phyloP scores from a whole-genome alignment of 169 alveolate genomes.

The Theileria equi region DNA sequence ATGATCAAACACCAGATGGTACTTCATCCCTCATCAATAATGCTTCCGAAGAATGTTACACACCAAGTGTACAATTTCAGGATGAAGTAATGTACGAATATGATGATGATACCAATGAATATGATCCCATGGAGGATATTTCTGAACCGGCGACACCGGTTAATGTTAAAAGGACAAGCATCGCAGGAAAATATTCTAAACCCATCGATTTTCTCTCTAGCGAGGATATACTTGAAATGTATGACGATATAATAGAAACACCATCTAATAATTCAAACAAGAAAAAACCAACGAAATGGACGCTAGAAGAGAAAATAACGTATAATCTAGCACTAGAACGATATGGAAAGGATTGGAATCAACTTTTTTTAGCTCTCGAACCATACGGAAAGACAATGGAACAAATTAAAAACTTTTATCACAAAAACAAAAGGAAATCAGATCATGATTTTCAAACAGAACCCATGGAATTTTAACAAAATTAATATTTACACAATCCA shows the following conservation, averaged over 20 bases:
- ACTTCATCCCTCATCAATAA: background rate
- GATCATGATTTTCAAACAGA: constrained; percentile 5
- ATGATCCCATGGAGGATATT: background rate
- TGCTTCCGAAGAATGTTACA: background rate
- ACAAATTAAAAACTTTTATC: constrained; percentile 62
- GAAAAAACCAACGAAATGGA: constrained; percentile 59
- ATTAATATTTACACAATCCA: background rate
- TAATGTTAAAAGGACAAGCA: background rate
- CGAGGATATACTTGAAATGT: no score
- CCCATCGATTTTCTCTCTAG: background rate
- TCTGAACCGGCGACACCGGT: background rate
- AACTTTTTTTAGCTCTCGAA: constrained; percentile 33
- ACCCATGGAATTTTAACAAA: background rate
- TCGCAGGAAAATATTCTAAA: background rate
- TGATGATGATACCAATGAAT: background rate
- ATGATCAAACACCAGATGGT: no score
- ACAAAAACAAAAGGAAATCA: constrained; percentile 39
- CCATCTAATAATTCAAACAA: constrained; percentile 7
- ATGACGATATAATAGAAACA: no score
- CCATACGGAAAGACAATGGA: constrained; percentile 63
- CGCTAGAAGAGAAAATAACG: constrained; percentile 50
- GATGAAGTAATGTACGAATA: background rate
- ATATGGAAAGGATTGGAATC: constrained; percentile 62
- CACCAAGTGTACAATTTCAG: background rate
- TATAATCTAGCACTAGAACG: constrained; percentile 21